Evolutionary conservation across 805 yeast genomes (phyloP).

Genomic region (Dipodascopsis uninucleata): DNA sequence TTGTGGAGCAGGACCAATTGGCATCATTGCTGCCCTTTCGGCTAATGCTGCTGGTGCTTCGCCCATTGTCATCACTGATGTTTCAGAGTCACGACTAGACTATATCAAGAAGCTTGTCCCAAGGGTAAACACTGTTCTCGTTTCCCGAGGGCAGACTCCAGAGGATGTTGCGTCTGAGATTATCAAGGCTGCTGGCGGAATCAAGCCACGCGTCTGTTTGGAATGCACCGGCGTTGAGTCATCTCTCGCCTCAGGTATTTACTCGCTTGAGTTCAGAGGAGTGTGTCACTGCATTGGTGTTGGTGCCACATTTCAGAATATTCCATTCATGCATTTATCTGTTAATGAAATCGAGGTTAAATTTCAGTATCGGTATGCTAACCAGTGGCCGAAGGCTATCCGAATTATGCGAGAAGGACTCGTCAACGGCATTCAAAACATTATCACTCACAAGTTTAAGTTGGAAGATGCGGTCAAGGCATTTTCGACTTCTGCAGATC

Average conservation of each 20-base stretch:
- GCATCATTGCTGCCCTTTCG: slow-evolving; percentile 46
- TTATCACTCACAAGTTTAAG: slow-evolving; percentile 49
- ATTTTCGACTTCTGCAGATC: slow-evolving; percentile 42
- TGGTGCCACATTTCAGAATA: slow-evolving; percentile 46
- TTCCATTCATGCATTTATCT: slow-evolving; percentile 55
- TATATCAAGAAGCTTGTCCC: slow-evolving; percentile 49
- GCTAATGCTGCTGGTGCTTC: slow-evolving; percentile 54
- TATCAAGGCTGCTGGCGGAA: slow-evolving; percentile 41
- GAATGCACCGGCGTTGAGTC: slow-evolving; percentile 56
- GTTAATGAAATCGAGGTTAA: slow-evolving; percentile 51
- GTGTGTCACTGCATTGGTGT: slow-evolving; percentile 50
- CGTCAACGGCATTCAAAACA: slow-evolving; percentile 41
- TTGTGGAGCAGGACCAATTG: slow-evolving; percentile 62
- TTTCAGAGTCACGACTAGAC: slow-evolving; percentile 43
- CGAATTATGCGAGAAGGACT: slow-evolving; percentile 46
- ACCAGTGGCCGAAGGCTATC: slow-evolving; percentile 57
- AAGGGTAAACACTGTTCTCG: slow-evolving; percentile 44
- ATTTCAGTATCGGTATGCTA: slow-evolving; percentile 53
- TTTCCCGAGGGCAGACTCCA: slow-evolving; percentile 43
- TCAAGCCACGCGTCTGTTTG: slow-evolving; percentile 44
- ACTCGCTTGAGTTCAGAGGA: slow-evolving; percentile 48
- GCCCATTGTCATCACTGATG: slow-evolving; percentile 51
- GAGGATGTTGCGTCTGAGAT: slow-evolving; percentile 34
- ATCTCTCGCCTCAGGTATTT: slow-evolving; percentile 46
- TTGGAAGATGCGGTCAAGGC: slow-evolving; percentile 49